These are phyloP conservation scores for Gillenia trifoliata DNA, from an alignment of 306 rosid genomes.

Conservation along the genomic window DNA sequence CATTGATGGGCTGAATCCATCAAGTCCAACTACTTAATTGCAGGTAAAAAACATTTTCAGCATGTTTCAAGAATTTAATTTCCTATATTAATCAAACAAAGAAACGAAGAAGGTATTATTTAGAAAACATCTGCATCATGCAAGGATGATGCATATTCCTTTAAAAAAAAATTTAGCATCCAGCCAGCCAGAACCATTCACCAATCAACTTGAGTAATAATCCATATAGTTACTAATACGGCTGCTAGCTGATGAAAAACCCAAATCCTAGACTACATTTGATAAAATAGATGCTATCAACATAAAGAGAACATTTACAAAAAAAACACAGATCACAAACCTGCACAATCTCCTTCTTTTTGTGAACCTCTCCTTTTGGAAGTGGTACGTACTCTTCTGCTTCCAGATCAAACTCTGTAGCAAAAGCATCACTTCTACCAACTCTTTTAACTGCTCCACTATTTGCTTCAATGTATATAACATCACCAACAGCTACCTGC, in stretches of 20 bases:
- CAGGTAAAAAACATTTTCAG: neutral
- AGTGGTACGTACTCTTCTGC: constrained; percentile 99
- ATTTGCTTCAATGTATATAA: constrained; percentile 87
- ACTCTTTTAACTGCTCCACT: constrained; percentile 98
- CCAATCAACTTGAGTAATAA: neutral
- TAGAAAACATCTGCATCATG: neutral
- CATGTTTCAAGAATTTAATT: neutral
- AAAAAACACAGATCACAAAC: constrained; percentile 32
- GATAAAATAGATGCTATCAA: neutral
- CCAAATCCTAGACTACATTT: neutral
- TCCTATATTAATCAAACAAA: neutral
- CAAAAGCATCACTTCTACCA: constrained; percentile 97
- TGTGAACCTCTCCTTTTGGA: constrained; percentile 99
- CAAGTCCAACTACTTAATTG: constrained; percentile 1
- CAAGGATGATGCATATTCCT: neutral
- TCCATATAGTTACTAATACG: neutral
- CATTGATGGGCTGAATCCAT: neutral
- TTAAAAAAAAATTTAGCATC: neutral
- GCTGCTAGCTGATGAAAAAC: neutral
- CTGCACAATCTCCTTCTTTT: constrained; percentile 96
- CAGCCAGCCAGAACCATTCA: neutral
- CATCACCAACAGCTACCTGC: constrained; percentile 96
- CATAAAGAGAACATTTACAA: constrained; percentile 4
- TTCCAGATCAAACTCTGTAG: constrained; percentile 95
- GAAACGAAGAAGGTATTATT: neutral